Conservation (phyloP, 495 filamentous ascomycete genomes). For the Penicillium argentinense region DNA sequence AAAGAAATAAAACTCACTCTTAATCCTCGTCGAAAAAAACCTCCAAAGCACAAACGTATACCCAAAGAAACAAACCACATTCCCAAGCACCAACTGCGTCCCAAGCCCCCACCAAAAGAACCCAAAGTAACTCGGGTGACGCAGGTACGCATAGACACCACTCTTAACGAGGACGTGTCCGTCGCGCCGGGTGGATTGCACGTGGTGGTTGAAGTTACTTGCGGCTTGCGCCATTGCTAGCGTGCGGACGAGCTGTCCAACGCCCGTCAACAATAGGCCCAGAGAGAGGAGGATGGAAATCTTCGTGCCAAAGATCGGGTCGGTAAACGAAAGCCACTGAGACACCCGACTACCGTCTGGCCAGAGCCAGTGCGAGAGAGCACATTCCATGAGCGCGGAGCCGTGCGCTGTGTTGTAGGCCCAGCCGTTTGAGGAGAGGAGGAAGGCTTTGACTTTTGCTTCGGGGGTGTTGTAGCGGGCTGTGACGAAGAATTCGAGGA, state of each 20-base stretch:
- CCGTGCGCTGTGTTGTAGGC: slow-evolving; percentile 82
- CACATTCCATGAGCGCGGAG: slow-evolving; percentile 68
- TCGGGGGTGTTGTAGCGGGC: slow-evolving; percentile 75
- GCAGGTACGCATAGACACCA: slow-evolving; percentile 62
- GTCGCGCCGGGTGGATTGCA: slow-evolving; percentile 64
- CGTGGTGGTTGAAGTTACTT: slow-evolving; percentile 86
- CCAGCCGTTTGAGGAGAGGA: slow-evolving; percentile 81
- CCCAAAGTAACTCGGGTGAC: slow-evolving; percentile 94
- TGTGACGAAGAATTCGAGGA: slow-evolving; percentile 91
- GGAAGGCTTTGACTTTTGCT: slow-evolving; percentile 73
- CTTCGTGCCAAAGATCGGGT: slow-evolving; percentile 9
- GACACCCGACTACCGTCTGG: slow-evolving; percentile 32
- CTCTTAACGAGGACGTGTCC: slow-evolving; percentile 76
- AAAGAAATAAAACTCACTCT: slow-evolving; percentile 46
- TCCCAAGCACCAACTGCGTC: slow-evolving; percentile 87
- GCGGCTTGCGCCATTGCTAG: slow-evolving; percentile 87
- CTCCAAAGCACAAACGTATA: slow-evolving; percentile 77
- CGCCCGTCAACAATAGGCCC: slow-evolving; percentile 62
- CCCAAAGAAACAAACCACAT: slow-evolving; percentile 69
- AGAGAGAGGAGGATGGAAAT: slow-evolving; percentile 34
- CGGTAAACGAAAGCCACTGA: slow-evolving; percentile 30
- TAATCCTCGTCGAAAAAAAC: slow-evolving; percentile 76
- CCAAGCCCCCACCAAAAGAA: slow-evolving; percentile 99
- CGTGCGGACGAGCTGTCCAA: slow-evolving; percentile 73
- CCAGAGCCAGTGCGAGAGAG: slow-evolving; percentile 57